Evolutionary conservation across 352 stramenopile genomes (phyloP).

Genomic region (Globisporangium splendens): DNA sequence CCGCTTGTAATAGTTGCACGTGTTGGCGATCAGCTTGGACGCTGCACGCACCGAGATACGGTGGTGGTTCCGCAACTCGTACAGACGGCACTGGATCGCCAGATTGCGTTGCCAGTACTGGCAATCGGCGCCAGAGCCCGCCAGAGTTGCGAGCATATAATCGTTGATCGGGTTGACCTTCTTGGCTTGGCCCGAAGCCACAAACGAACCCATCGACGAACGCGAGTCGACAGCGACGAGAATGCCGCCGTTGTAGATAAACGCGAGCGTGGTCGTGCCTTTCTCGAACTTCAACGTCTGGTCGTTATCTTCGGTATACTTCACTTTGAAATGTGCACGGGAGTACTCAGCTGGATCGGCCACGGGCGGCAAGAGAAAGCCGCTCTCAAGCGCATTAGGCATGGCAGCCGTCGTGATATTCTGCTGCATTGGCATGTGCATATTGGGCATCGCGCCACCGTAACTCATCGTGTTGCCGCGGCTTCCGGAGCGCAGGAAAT

Average conservation of each 20-base stretch:
- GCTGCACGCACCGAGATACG: slow-evolving; percentile 98
- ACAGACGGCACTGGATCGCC: slow-evolving; percentile 94
- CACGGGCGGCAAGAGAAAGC: slow-evolving; percentile 73
- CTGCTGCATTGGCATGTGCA: slow-evolving; percentile 40
- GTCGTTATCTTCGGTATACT: slow-evolving; percentile 95
- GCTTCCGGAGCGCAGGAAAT: slow-evolving; percentile 68
- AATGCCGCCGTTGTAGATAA: slow-evolving; percentile 99
- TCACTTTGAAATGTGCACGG: slow-evolving; percentile 95
- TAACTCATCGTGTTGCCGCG: slow-evolving; percentile 62
- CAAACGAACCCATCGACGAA: slow-evolving; percentile 98
- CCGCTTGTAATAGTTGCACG: slow-evolving; percentile 95
- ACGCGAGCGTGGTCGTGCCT: slow-evolving; percentile 99
- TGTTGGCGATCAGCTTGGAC: slow-evolving; percentile 99
- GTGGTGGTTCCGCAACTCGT: slow-evolving; percentile 99
- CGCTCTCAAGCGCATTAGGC: slow-evolving; percentile 31
- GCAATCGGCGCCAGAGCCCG: slow-evolving; percentile 98
- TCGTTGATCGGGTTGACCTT: slow-evolving; percentile 99
- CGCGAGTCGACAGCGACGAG: slow-evolving; percentile 99
- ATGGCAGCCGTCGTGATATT: slow-evolving; percentile 16
- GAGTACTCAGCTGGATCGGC: slow-evolving; percentile 93
- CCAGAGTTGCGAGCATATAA: slow-evolving; percentile 99
- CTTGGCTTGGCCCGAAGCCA: slow-evolving; percentile 98
- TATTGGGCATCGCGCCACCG: slow-evolving; percentile 75
- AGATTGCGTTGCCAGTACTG: slow-evolving; percentile 99
- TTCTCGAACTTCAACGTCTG: slow-evolving; percentile 98